Evolutionary conservation across 352 stramenopile genomes (phyloP).

Genomic region (Pythium monospermum): DNA sequence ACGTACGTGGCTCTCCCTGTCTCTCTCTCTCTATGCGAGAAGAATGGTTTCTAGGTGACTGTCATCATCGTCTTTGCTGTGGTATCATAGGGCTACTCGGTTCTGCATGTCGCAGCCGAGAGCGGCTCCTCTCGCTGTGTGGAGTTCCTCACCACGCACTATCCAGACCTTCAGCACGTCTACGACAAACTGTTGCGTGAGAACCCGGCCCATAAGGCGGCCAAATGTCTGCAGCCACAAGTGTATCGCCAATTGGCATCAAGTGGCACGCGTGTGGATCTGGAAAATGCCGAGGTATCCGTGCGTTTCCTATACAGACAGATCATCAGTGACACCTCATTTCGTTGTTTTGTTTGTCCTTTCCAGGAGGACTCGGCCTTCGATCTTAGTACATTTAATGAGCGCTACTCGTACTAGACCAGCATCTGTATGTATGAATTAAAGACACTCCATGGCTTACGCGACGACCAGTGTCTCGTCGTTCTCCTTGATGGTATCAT

Average conservation of each 20-base stretch:
- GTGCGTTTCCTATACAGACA: too few species aligned
- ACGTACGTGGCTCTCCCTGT: conserved; percentile 24
- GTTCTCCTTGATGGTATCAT: too few species aligned
- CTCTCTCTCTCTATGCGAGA: background rate
- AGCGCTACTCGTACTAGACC: conserved; percentile 4
- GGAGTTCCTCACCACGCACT: conserved; percentile 33
- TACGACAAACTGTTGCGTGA: conserved; percentile 40
- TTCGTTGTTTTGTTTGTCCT: background rate
- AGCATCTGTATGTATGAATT: background rate
- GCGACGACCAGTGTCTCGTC: too few species aligned
- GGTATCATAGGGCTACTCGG: conserved; percentile 39
- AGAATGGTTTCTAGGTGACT: background rate
- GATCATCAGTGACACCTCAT: background rate
- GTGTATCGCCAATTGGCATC: conserved; percentile 36
- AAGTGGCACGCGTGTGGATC: conserved; percentile 32
- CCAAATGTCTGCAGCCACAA: conserved; percentile 36
- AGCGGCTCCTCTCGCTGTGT: conserved; percentile 44
- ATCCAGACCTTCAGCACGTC: conserved; percentile 34
- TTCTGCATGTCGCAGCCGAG: conserved; percentile 50
- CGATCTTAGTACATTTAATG: conserved; percentile 3
- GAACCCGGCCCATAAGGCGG: conserved; percentile 54
- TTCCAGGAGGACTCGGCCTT: conserved; percentile 4
- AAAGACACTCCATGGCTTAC: too few species aligned
- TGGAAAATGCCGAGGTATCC: conserved; percentile 66
- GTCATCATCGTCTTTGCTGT: background rate